phyloP scores from a whole-genome alignment of 768 basidiomycete species.

The Hygrocybe coccinea region DNA sequence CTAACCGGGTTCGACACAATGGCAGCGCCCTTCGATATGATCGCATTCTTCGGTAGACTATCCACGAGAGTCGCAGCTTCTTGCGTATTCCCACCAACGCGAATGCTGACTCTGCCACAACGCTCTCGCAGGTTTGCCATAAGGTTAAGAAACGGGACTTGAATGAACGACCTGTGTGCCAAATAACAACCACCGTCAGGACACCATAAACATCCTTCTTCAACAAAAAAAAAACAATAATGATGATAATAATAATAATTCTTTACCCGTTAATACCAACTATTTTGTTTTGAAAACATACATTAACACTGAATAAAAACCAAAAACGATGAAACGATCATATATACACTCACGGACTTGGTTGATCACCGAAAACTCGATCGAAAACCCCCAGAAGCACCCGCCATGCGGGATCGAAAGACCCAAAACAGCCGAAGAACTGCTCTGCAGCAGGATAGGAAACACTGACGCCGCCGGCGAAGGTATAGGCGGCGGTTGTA shows the following conservation, averaged over 20 bases:
- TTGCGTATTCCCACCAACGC: slow-evolving; percentile 79
- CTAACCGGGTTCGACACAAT: slow-evolving; percentile 39
- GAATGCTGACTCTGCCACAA: slow-evolving; percentile 56
- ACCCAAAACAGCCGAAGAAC: slow-evolving; percentile 24
- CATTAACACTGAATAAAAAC: not conserved
- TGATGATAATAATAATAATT: too few species aligned
- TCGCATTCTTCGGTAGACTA: slow-evolving; percentile 42
- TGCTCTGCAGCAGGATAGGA: slow-evolving; percentile 43
- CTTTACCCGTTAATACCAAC: slow-evolving; percentile 34
- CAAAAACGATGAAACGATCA: not conserved
- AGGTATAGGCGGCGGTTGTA: slow-evolving; percentile 49
- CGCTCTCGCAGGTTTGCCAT: slow-evolving; percentile 67
- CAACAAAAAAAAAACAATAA: too few species aligned
- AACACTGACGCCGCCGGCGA: slow-evolving; percentile 34
- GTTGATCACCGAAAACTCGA: slow-evolving; percentile 54
- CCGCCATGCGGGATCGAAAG: slow-evolving; percentile 37
- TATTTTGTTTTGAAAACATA: slow-evolving; percentile 10
- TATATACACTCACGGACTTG: slow-evolving; percentile 50
- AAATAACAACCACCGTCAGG: too few species aligned
- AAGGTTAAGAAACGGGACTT: slow-evolving; percentile 42
- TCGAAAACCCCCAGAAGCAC: slow-evolving; percentile 52
- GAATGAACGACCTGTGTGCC: slow-evolving; percentile 5
- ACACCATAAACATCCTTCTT: too few species aligned
- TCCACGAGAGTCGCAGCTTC: slow-evolving; percentile 55
- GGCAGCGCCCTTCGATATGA: slow-evolving; percentile 45